Evolutionary conservation across 1,284 basidiomycete genomes (phyloP).

Genomic region (Pyrrhoderma lamaoense): DNA sequence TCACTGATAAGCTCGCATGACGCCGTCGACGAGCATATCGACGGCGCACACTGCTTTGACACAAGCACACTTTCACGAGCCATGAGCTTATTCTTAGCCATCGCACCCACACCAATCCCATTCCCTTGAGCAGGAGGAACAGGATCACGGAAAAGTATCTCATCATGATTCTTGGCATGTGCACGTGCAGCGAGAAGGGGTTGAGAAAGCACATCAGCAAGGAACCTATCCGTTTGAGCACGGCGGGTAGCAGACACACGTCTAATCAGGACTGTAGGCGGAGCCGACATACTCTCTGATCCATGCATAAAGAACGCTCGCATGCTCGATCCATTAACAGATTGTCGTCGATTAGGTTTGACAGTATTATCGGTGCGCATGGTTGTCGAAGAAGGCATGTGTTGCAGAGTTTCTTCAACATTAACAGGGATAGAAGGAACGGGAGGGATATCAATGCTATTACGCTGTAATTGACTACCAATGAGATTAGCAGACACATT

Average conservation of each 20-base stretch:
- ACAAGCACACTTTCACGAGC: constrained; percentile 63
- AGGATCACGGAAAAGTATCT: constrained; percentile 43
- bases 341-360: constrained; percentile 9
- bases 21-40: background rate
- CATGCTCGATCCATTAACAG: constrained; percentile 13
- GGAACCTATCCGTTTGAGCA: constrained; percentile 55
- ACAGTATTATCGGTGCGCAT: constrained; percentile 9
- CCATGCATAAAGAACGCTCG: constrained; percentile 13
- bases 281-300: constrained; percentile 36
- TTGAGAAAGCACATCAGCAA: constrained; percentile 64
- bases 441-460: constrained; percentile 7
- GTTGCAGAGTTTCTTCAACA: background rate
- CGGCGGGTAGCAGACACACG: constrained; percentile 65
- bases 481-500: constrained; percentile 16
- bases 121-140: constrained; percentile 33
- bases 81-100: constrained; percentile 51
- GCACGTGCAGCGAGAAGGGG: constrained; percentile 52
- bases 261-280: constrained; percentile 57
- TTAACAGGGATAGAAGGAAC: constrained; percentile 10
- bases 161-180: constrained; percentile 51
- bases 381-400: constrained; percentile 5
- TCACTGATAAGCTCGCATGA: background rate
- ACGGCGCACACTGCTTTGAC: constrained; percentile 14
- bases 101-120: constrained; percentile 38
- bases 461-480: background rate